Conservation (phyloP, 179 eudicot genomes). For the Heliamphora pulchella region DNA sequence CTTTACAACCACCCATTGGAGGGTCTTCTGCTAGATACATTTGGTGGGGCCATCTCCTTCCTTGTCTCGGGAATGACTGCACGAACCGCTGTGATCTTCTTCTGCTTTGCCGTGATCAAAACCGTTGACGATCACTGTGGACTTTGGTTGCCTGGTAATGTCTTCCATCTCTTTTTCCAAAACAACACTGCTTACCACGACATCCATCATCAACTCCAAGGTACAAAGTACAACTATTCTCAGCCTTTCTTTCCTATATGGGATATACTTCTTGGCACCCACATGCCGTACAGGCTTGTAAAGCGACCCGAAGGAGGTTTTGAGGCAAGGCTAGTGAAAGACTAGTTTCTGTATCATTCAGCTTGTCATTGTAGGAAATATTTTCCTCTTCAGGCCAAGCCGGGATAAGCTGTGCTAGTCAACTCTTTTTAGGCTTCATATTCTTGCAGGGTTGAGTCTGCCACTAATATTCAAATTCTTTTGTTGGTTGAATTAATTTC, state of each 20-base stretch:
- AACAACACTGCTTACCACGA: conserved; percentile 41
- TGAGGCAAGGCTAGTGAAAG: conserved; percentile 29
- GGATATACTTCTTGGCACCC: conserved; percentile 38
- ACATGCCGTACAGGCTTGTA: conserved; percentile 36
- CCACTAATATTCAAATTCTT: too few species aligned
- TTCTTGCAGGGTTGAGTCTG: too few species aligned
- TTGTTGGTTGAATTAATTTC: too few species aligned
- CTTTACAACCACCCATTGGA: conserved; percentile 35
- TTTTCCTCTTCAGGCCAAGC: too few species aligned
- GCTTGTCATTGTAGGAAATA: too few species aligned
- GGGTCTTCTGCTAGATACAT: conserved; percentile 33
- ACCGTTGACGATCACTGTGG: conserved; percentile 13
- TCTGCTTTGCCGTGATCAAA: conserved; percentile 13
- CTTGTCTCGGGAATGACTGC: conserved; percentile 33
- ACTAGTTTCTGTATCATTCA: not conserved
- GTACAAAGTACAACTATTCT: conserved; percentile 33
- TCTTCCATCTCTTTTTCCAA: conserved; percentile 31
- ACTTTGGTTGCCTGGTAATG: conserved; percentile 34
- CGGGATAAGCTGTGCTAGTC: too few species aligned
- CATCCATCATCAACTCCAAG: conserved; percentile 42
- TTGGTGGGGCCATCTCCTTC: conserved; percentile 38
- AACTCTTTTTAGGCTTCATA: too few species aligned
- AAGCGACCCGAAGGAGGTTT: conserved; percentile 32
- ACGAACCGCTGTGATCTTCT: conserved; percentile 15
- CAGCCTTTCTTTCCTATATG: conserved; percentile 41